Evolutionary conservation across 352 stramenopile genomes (phyloP).

Genomic region (Phytophthora idaei): DNA sequence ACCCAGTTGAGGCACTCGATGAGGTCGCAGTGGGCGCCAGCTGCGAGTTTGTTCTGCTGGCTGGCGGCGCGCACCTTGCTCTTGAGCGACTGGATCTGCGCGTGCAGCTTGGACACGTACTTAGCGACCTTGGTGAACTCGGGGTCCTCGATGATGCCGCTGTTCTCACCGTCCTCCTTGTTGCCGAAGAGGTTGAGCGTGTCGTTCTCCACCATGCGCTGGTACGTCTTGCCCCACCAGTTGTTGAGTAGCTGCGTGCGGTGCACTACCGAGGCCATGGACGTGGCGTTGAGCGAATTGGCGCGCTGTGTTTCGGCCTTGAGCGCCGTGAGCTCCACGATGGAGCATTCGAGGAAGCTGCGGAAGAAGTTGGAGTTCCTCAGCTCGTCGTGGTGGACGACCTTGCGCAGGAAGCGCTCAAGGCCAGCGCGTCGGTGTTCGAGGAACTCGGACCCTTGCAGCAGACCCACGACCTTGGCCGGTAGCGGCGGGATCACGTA

Average conservation of each 20-base stretch:
- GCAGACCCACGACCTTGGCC: conserved; percentile 75
- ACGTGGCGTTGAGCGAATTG: conserved; percentile 36
- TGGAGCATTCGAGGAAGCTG: conserved; percentile 77
- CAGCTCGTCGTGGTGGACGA: conserved; percentile 79
- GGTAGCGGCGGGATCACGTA: conserved; percentile 87
- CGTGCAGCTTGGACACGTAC: conserved; percentile 71
- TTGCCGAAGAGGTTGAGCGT: conserved; percentile 67
- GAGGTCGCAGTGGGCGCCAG: conserved; percentile 82
- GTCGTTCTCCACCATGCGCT: conserved; percentile 83
- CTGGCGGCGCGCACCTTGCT: conserved; percentile 61
- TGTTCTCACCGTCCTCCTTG: conserved; percentile 27
- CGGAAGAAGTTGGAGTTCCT: conserved; percentile 69
- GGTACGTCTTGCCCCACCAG: conserved; percentile 85
- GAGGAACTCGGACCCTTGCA: conserved; percentile 83
- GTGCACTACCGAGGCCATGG: conserved; percentile 56
- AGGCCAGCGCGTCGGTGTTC: conserved; percentile 75
- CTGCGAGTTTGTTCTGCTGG: conserved; percentile 72
- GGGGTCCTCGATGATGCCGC: conserved; percentile 69
- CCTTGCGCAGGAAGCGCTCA: conserved; percentile 83
- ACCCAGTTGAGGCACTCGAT: conserved; percentile 77
- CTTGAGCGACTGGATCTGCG: conserved; percentile 69
- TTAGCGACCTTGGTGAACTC: conserved; percentile 69
- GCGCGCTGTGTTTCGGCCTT: conserved; percentile 51
- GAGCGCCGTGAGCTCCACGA: conserved; percentile 73
- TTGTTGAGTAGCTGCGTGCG: conserved; percentile 74